These are phyloP conservation scores for Saturnispora sanitii DNA, from an alignment of 805 yeast species.

Conservation along the genomic window DNA sequence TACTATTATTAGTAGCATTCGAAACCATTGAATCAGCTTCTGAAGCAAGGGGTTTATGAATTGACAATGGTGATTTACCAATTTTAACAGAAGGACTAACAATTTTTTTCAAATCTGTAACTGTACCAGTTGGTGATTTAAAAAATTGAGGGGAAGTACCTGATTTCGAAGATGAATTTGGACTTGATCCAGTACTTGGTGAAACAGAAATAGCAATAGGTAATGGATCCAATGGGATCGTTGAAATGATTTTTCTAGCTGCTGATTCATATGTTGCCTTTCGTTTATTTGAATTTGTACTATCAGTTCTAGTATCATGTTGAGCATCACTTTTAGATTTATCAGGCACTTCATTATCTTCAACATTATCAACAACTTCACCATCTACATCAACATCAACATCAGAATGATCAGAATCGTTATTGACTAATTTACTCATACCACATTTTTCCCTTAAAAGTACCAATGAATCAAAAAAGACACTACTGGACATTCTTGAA, in stretches of 20 bases:
- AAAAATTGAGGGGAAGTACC: constrained; percentile 7
- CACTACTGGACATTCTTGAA: constrained; percentile 85
- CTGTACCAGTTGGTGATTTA: background rate
- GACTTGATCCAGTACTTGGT: constrained; percentile 11
- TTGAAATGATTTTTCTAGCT: constrained; percentile 65
- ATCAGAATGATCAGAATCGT: constrained; percentile 10
- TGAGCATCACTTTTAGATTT: background rate
- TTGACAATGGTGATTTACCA: constrained; percentile 9
- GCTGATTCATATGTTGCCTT: constrained; percentile 38
- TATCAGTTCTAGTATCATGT: constrained; percentile 12
- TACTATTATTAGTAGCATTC: too few relatives aligned
- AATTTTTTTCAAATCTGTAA: constrained; percentile 6
- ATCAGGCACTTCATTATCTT: constrained; percentile 2
- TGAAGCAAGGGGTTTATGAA: background rate
- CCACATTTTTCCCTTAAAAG: constrained; percentile 80
- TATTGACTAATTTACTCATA: constrained; percentile 52
- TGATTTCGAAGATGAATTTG: constrained; percentile 8
- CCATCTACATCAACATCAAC: constrained; percentile 22
- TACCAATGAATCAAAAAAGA: constrained; percentile 85
- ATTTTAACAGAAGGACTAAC: background rate
- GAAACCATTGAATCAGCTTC: background rate
- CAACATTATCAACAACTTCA: constrained; percentile 11
- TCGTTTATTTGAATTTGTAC: constrained; percentile 12
- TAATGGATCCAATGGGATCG: constrained; percentile 75
- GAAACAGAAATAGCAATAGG: constrained; percentile 43